Conservation (phyloP, 495 filamentous ascomycete species). For the Ascobolus immersus region DNA sequence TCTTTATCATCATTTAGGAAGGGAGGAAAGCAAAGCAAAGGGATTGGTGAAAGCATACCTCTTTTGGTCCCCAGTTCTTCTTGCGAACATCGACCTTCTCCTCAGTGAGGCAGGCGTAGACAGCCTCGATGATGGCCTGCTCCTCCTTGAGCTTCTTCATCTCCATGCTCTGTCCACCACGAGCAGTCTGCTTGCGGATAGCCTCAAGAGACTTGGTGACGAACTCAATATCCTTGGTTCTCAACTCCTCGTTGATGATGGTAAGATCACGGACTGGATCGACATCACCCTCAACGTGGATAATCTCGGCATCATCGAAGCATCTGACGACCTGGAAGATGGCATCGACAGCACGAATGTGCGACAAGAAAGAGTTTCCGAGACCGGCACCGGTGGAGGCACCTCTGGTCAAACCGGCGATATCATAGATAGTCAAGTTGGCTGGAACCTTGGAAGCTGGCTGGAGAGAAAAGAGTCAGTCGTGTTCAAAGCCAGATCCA, state of each 20-base stretch:
- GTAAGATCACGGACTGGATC: slow-evolving; percentile 78
- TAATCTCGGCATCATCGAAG: slow-evolving; percentile 99
- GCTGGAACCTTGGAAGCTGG: slow-evolving; percentile 89
- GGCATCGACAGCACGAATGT: slow-evolving; percentile 97
- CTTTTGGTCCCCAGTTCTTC: slow-evolving; percentile 71
- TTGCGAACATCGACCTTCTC: slow-evolving; percentile 75
- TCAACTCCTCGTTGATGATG: slow-evolving; percentile 91
- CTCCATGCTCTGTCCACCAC: slow-evolving; percentile 88
- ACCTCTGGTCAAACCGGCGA: slow-evolving; percentile 86
- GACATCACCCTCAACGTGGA: slow-evolving; percentile 97
- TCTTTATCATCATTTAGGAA: slow-evolving; percentile 84
- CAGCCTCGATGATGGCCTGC: slow-evolving; percentile 71
- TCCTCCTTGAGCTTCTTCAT: slow-evolving; percentile 96
- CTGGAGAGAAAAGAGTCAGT: slow-evolving; percentile 18
- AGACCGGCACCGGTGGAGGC: slow-evolving; percentile 94
- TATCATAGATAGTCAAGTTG: slow-evolving; percentile 97
- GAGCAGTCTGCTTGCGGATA: slow-evolving; percentile 70
- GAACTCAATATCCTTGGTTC: slow-evolving; percentile 98
- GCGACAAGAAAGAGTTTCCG: slow-evolving; percentile 92
- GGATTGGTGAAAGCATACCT: slow-evolving; percentile 39
- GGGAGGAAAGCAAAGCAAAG: slow-evolving; percentile 6
- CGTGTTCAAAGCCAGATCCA: slow-evolving; percentile 7
- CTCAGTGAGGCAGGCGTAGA: slow-evolving; percentile 52
- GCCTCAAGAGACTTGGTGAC: slow-evolving; percentile 79
- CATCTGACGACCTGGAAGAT: slow-evolving; percentile 98